phyloP scores from a whole-genome alignment of 345 rosid genomes.

The Eucalyptus sp. region DNA sequence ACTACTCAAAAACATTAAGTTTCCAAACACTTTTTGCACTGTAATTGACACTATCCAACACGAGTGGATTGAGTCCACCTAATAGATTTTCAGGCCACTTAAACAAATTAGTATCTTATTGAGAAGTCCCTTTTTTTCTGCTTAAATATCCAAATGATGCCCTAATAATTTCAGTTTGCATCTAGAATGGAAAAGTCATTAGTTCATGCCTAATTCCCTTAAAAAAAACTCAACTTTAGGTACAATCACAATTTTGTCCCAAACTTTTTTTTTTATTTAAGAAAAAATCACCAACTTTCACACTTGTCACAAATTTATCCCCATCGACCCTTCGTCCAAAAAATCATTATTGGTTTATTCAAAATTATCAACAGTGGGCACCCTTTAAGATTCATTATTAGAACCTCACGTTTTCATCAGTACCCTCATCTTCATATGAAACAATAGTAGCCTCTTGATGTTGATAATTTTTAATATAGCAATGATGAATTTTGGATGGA shows the following conservation, averaged over 20 bases:
- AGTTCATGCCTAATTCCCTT: not conserved
- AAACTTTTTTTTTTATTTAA: not conserved
- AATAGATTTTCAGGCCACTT: not conserved
- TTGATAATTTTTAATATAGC: not conserved
- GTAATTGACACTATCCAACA: not conserved
- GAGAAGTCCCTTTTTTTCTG: not conserved
- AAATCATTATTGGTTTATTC: not conserved
- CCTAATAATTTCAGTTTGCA: not conserved
- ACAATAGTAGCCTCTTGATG: accelerated
- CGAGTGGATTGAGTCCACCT: not conserved
- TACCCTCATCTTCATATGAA: too few relatives aligned
- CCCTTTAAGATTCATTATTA: not conserved
- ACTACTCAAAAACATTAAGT: not conserved
- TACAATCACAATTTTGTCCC: not conserved
- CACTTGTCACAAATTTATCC: not conserved
- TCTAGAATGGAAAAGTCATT: not conserved
- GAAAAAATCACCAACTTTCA: not conserved
- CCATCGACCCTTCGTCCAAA: not conserved
- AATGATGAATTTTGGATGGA: not conserved
- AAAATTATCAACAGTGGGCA: not conserved
- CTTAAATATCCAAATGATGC: not conserved
- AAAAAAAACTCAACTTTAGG: not conserved
- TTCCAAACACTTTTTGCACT: not conserved
- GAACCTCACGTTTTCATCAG: not conserved
- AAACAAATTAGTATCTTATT: not conserved